Evolutionary conservation across 768 basidiomycete species (phyloP), one percentile per base, ranked within the genome.

Genomic region (Agaricus blazei): DNA sequence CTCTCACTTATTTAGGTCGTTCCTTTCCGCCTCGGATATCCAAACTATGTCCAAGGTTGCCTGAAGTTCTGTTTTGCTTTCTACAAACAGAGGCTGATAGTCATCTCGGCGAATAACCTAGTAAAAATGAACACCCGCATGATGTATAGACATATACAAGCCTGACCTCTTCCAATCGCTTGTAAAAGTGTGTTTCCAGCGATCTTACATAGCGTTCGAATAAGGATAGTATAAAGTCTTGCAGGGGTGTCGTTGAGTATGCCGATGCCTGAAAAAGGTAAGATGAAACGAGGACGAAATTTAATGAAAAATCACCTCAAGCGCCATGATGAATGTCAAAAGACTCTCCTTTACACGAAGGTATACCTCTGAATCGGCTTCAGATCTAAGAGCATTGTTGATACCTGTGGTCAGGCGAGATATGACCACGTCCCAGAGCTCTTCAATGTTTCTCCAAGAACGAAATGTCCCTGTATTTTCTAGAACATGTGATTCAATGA

Each of bases 401-500:
- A 98, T 84, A 1, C 84, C 84, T 27, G 79, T 78, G 2, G 87
- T 83, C 9, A 98, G 76, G 27, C 88, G 81, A 11, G 76, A 68
- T 51, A 94, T 81, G 54, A 98, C 81, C 11, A 83, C 84, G 59
- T 96, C 91, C 96, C 96, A 98, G 9, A 99, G 80, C 54, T 95
- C 93, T 60, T 98, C 94, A 2, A 98, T 87, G 60, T 98, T 93
- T 44, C 85, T 79, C 60, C 87, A 81, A 14, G 89, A 91, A n/a
- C 97, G 84, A 72, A 99, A 99, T 34, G 80, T 83, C 15, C 86
- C 85, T 9, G 94, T 92, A 0, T 92, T 92, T 60, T 87, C 84
- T 6, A 98, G 79, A 0, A 99, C 94, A 65, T 96, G 87, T 1
- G 83, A 86, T 70, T 99, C 97, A 60, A 98, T 86, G 56, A 99